phyloP scores from a whole-genome alignment of 164 flowering plant species.

The Vitis labrusca region DNA sequence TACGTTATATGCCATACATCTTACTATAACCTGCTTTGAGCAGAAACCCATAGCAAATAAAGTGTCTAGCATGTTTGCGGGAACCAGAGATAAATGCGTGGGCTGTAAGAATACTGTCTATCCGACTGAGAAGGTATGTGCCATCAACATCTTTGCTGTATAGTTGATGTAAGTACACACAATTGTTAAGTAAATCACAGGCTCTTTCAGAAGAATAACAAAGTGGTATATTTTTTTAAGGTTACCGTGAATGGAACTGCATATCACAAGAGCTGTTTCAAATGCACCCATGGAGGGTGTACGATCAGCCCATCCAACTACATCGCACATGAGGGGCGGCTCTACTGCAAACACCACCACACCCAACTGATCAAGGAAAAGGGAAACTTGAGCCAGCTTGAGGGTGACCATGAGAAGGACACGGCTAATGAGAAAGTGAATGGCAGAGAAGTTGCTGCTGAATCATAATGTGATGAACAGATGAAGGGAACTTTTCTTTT shows the following conservation, averaged over 20 bases:
- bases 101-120: conserved; percentile 81
- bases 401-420: conserved; percentile 45
- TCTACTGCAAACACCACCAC: conserved; percentile 92
- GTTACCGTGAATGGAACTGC: conserved; percentile 71
- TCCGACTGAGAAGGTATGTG: conserved; percentile 73
- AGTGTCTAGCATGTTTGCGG: conserved; percentile 67
- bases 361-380: conserved; percentile 87
- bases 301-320: conserved; percentile 81
- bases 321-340: conserved; percentile 73
- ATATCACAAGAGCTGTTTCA: conserved; percentile 86
- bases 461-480: conserved; percentile 19
- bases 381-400: conserved; percentile 87
- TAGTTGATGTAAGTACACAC: too few species aligned
- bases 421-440: conserved; percentile 10
- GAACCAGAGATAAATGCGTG: conserved; percentile 83
- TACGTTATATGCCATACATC: neutral
- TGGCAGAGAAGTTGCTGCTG: conserved; percentile 34
- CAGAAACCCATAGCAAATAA: conserved; percentile 57
- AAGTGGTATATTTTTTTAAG: conserved; percentile 22
- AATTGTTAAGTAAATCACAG: neutral
- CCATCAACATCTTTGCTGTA: too few species aligned
- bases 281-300: conserved; percentile 85
- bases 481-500: neutral
- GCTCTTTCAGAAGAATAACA: neutral
- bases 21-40: conserved; percentile 17